Evolutionary conservation across 2,329 filamentous ascomycete genomes (phyloP), one percentile per base, ranked within the genome.

Genomic region (Talaromyces sp.): DNA sequence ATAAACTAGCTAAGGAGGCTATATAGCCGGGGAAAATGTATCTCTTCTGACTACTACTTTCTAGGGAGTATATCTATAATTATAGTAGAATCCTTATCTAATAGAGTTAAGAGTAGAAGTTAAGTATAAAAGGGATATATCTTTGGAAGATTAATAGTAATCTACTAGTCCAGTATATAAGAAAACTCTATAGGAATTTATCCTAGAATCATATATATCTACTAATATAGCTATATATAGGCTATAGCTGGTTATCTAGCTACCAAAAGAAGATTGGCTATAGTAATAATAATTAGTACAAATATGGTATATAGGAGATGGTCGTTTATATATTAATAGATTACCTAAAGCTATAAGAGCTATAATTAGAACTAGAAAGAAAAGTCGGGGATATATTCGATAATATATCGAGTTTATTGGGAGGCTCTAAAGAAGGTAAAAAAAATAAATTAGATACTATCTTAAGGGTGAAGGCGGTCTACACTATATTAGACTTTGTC

Each of bases 391-490:
- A 50, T 22, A 59, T 54, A 42, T 58, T 65, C 24, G 56, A 58
- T n/a, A 54, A 57, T 49, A 54, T 64, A 19, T 55, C 60, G 55
- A 50, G 30, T 42, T 60, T 67, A 48, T 55, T 67, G 37, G 61
- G 60, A 55, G 60, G 63, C 49, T 47, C 39, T 46, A 44, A 32
- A n/a, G 37, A 59, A 56, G 53, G 51, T 53, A 44, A 49, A 49
- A 52, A 37, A 53, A 50, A 50, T 56, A 57, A 42, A 43, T 37
- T 43, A 43, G 37, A 50, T 35, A 52, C 30, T 42, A 41, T 45
- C 51, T 43, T 47, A n/a, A 11, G 49, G 9, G 29, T 45, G 3
- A 55, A 40, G 35, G 52, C 51, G 32, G 50, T 52, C 29, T 35
- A 35, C 16, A 50, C 41, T 36, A 52, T 45, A 19, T 33, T 63